Evolutionary conservation across 345 rosid species (phyloP), one percentile per base, ranked within the genome.

Genomic region (Geranium brycei): DNA sequence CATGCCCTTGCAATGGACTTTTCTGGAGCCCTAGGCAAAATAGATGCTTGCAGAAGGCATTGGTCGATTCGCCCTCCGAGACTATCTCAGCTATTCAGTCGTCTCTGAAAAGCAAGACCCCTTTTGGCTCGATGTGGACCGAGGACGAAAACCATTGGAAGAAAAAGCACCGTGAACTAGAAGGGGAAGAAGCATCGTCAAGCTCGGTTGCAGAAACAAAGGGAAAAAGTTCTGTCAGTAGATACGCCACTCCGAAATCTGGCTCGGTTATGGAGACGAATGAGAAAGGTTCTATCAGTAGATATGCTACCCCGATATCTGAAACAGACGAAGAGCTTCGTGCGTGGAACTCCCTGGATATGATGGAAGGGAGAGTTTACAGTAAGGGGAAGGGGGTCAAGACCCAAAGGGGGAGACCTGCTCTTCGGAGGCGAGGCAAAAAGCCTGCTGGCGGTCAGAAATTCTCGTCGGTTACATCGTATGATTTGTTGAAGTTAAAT

Each of bases 1-100:
- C 92, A 12, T 86, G 85, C 76, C 82, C 84, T 18, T 82, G 86
- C 67, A 65, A 71, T 69, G 95, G 84, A 62, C 51, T 77, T 65
- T 75, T 83, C 19, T 85, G 80, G 18, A 77, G 70, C 65, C 71
- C 66, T 62, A 69, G 71, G 66, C 60, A 62, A 11, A n/a, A 61
- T 47, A 31, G 73, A 1, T 87, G 93, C 70, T 71, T 80, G 72
- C 81, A 79, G 57, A 78, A 68, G 23, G 70, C 77, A 69, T 71
- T 91, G 10, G 68, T 83, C 62, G 78, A 87, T 59, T 67, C 64
- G 60, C 88, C 95, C 12, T 53, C 67, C 1, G 73, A 68, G 53
- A 82, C 62, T 41, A 77, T 88, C 53, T 79, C 69, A 30, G 72
- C 69, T 69, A 72, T 87, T 61, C 86, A 76, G 62, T 72, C 55